These are phyloP conservation scores for Cryptococcus wingfieldii DNA, from an alignment of 1,284 basidiomycete species.

Conservation along the genomic window DNA sequence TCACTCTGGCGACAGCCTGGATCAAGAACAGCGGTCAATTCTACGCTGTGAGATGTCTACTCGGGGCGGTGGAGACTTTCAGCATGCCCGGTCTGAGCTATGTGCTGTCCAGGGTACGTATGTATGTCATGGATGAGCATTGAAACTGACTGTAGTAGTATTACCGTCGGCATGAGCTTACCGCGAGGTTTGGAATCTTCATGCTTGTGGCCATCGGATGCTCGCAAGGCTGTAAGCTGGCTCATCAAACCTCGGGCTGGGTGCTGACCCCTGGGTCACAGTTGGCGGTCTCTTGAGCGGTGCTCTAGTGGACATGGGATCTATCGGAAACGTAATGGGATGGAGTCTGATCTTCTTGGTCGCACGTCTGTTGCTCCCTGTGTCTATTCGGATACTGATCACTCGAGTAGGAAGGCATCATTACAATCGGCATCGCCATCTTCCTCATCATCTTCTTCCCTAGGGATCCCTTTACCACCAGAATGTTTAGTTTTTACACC, in stretches of 20 bases:
- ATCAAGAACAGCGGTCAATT: constrained; percentile 22
- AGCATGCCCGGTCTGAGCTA: constrained; percentile 35
- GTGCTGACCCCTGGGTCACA: constrained; percentile 1
- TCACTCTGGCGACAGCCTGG: constrained; percentile 29
- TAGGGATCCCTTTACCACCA: constrained; percentile 23
- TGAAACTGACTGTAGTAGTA: constrained; percentile 8
- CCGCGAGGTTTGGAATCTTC: constrained; percentile 22
- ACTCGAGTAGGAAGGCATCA: constrained; percentile 22
- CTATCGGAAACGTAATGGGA: constrained; percentile 18
- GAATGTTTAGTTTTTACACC: constrained; percentile 22
- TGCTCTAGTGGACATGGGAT: constrained; percentile 13
- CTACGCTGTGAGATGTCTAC: constrained; percentile 24
- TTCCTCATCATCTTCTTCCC: constrained; percentile 27
- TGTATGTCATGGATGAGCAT: background rate
- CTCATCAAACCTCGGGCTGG: background rate
- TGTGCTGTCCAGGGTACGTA: constrained; percentile 24
- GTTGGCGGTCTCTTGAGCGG: constrained; percentile 22
- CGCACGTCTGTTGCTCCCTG: background rate
- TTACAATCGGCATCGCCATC: constrained; percentile 27
- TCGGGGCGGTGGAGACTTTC: constrained; percentile 27
- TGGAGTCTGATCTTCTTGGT: constrained; percentile 27
- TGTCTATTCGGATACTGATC: too few relatives aligned
- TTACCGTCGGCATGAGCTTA: constrained; percentile 23
- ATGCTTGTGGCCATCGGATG: constrained; percentile 16
- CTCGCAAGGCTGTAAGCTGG: constrained; percentile 8